These are phyloP conservation scores for Staphylotrichum longicolle DNA, from an alignment of 495 filamentous ascomycete genomes.

Conservation along the genomic window DNA sequence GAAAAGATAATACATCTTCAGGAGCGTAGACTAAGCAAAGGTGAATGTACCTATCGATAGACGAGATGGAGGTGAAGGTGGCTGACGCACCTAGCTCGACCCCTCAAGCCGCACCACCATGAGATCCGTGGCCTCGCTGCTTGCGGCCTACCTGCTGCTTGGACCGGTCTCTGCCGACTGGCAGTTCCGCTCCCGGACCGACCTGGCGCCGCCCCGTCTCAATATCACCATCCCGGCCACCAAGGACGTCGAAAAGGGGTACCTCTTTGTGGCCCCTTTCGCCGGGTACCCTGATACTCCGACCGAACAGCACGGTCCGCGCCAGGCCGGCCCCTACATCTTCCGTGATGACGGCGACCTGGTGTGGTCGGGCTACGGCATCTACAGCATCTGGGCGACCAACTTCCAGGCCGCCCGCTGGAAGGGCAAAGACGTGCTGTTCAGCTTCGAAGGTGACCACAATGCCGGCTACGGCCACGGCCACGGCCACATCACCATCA, in stretches of 20 bases:
- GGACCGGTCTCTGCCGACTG: constrained; percentile 47
- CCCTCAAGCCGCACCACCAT: constrained; percentile 33
- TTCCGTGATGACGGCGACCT: constrained; percentile 54
- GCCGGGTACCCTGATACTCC: constrained; percentile 46
- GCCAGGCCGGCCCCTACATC: constrained; percentile 56
- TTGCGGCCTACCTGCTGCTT: constrained; percentile 29
- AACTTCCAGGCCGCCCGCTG: constrained; percentile 45
- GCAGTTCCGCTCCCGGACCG: constrained; percentile 56
- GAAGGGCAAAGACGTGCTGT: constrained; percentile 52
- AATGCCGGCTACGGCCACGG: constrained; percentile 55
- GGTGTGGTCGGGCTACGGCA: constrained; percentile 56
- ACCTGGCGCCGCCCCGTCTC: constrained; percentile 54
- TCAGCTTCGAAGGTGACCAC: constrained; percentile 55
- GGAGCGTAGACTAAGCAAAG: constrained; percentile 47
- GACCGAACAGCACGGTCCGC: constrained; percentile 49
- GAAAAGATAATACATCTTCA: constrained; percentile 24
- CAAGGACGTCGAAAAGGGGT: constrained; percentile 49
- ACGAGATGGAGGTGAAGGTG: constrained; percentile 34
- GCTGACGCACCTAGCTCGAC: constrained; percentile 43
- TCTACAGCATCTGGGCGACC: constrained; percentile 55
- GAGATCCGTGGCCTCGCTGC: constrained; percentile 31
- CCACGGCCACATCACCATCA: constrained; percentile 50
- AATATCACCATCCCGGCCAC: constrained; percentile 57
- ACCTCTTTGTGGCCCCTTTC: constrained; percentile 56
- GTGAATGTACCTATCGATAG: constrained; percentile 57